Conservation (phyloP, 805 yeast genomes). For the Yamadazyma olivae region DNA sequence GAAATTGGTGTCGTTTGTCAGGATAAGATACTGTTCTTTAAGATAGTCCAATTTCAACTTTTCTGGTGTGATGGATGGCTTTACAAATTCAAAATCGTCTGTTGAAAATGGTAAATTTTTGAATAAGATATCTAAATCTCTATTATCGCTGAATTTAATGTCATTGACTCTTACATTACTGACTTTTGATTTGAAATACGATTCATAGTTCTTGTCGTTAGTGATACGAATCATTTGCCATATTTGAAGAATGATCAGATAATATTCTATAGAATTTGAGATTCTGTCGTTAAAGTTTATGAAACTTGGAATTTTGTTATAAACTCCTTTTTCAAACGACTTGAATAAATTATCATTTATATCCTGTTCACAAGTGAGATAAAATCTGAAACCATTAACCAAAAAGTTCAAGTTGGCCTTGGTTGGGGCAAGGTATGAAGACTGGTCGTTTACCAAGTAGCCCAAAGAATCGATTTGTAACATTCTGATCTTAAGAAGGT, state of each 20-base stretch:
- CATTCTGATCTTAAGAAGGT: conserved; percentile 61
- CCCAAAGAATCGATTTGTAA: conserved; percentile 73
- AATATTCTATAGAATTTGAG: conserved; percentile 43
- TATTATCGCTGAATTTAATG: conserved; percentile 42
- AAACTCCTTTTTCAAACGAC: conserved; percentile 59
- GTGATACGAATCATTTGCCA: conserved; percentile 3
- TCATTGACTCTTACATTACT: conserved; percentile 12
- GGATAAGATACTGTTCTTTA: conserved; percentile 14
- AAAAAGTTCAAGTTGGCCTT: conserved; percentile 33
- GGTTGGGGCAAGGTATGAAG: conserved; percentile 33
- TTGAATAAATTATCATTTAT: conserved; percentile 44
- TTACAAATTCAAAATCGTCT: conserved; percentile 16
- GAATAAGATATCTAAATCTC: conserved; percentile 59
- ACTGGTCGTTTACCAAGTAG: conserved; percentile 37
- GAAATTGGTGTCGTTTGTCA: conserved; percentile 21
- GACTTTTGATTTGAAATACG: conserved; percentile 22
- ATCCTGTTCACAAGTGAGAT: conserved; percentile 52
- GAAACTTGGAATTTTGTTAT: conserved; percentile 66
- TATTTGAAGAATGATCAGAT: conserved; percentile 30
- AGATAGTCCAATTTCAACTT: conserved; percentile 26
- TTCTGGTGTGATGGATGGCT: neutral
- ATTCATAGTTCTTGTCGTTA: conserved; percentile 27
- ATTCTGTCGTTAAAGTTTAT: conserved; percentile 56
- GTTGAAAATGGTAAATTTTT: conserved; percentile 34
- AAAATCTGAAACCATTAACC: conserved; percentile 42